Base-by-base conservation (phyloP, 441 rosid genomes). In the Gossypium schwendimanii region DNA sequence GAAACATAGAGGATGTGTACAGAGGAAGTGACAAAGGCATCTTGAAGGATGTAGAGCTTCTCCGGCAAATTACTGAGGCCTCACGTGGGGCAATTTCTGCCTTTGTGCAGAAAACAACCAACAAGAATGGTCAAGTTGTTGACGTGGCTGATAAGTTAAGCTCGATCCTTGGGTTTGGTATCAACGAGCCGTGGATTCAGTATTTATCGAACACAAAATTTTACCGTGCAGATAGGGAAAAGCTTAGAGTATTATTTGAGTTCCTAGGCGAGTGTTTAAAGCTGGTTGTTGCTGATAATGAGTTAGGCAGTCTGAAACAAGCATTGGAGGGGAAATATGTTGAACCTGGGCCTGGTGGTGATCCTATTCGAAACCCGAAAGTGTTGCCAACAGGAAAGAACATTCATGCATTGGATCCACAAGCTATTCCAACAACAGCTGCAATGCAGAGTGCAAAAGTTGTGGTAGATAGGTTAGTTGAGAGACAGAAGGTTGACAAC, bases 261-360 rank as follows among this genome's bases (percentile, higher is more conserved):
- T 95, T 95, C 83, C 80, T 95, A 6, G 98, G 92, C 44, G 98
- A 91, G 63, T 95, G 99, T 76, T 75, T 95, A 75, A 91, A 88
- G 85, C 84, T 90, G 60, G 83, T 95, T 69, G 99, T 95, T 53
- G 94, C 91, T 65, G 98, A 95, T 73, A 95, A 95, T 74, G 97
- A 95, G 80, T 76, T 95, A 52, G 98, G 99, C n/a, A 88, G 96
- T 79, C 59, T 95, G 54, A 95, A 93, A 83, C 97, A 91, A 85
- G 99, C 98, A 58, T 81, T 95, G 78, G 98, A 90, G 81, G 99
- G 99, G 0, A 93, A 95, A 68, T 95, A 80, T 15, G 98, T 95
- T 1, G 94, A 91, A 88, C 99, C 98, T 6, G 99, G 99, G 70
- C 99, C 99, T 0, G 99, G 99, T 54, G 98, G 99, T 39, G 98